A percentile compares a stretch with the other conserved stretches of the same genome.
Evolutionary conservation across 2,329 filamentous ascomycete genomes (phyloP).

Genomic region (Fusarium phyllophilum): DNA sequence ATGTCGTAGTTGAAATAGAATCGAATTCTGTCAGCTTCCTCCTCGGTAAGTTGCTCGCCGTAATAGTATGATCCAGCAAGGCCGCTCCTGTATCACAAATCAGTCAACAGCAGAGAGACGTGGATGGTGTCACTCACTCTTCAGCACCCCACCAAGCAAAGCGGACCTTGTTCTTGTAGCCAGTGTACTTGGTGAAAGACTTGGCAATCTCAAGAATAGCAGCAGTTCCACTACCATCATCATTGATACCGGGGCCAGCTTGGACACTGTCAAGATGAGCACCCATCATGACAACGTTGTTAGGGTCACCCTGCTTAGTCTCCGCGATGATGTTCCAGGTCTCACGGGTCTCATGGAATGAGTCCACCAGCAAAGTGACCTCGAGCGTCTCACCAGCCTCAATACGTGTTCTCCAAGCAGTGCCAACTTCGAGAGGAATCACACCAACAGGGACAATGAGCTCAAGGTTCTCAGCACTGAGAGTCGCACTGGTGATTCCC

Average conservation of each 20-base stretch:
- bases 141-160: constrained; percentile 58
- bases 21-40: constrained; percentile 64
- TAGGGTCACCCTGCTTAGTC: constrained; percentile 55
- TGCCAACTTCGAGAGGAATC: constrained; percentile 50
- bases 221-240: constrained; percentile 54
- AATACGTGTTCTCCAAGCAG: constrained; percentile 49
- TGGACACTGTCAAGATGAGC: constrained; percentile 55
- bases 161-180: constrained; percentile 55
- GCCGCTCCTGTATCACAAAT: constrained; percentile 46
- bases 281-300: constrained; percentile 56
- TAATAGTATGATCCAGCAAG: constrained; percentile 57
- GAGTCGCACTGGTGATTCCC: constrained; percentile 59
- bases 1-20: constrained; percentile 79
- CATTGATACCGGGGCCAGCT: constrained; percentile 54
- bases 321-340: constrained; percentile 56
- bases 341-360: constrained; percentile 50
- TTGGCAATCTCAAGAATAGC: constrained; percentile 53
- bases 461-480: constrained; percentile 56
- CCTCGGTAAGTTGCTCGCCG: constrained; percentile 48
- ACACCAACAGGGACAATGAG: constrained; percentile 51
- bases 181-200: constrained; percentile 51
- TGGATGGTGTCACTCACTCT: constrained; percentile 44
- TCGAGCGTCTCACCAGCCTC: constrained; percentile 48
- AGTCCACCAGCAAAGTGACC: constrained; percentile 51
- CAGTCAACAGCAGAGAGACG: neutral